Percentiles rank a stretch among this genome's conserved stretches.
These are phyloP conservation scores for Achaetomiella virescens DNA, from an alignment of 495 filamentous ascomycete species.

Conservation along the genomic window DNA sequence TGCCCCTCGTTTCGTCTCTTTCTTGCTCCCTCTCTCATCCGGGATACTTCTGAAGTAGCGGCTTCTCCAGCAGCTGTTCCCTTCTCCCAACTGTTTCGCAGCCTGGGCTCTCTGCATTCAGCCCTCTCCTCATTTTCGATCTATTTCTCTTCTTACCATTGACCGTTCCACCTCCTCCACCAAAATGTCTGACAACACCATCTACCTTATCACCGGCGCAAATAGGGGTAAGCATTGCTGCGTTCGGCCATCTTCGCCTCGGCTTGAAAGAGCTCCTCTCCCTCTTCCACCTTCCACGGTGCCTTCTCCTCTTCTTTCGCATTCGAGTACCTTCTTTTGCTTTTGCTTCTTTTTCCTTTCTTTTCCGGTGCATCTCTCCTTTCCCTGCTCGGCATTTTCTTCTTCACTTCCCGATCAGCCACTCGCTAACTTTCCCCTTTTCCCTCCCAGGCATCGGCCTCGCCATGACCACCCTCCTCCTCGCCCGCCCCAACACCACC, in stretches of 20 bases:
- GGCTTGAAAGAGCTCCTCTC: too few species aligned
- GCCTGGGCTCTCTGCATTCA: too few species aligned
- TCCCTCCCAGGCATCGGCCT: conserved; percentile 40
- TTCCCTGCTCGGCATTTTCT: too few species aligned
- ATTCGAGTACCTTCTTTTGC: too few species aligned
- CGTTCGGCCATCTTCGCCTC: conserved; percentile 1
- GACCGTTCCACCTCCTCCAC: not conserved
- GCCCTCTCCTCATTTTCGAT: too few species aligned
- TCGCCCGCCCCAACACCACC: conserved; percentile 38
- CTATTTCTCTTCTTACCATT: not conserved
- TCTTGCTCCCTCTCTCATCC: not conserved
- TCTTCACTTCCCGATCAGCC: not conserved
- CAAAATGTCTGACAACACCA: conserved; percentile 22
- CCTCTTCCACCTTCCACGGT: not conserved
- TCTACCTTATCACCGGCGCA: conserved; percentile 38
- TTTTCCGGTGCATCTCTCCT: too few species aligned
- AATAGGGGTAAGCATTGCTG: conserved; percentile 28
- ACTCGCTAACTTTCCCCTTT: not conserved
- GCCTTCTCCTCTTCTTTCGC: not conserved
- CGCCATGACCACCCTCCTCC: conserved; percentile 33
- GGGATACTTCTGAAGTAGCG: too few species aligned
- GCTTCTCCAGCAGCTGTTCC: too few species aligned
- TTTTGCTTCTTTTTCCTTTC: too few species aligned
- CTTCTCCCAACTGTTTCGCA: too few species aligned
- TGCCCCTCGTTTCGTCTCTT: not conserved